Percentiles rank a stretch among this genome's conserved stretches.
Conservation (phyloP, 257 asterid genomes). For the Galeopsis tetrahit region DNA sequence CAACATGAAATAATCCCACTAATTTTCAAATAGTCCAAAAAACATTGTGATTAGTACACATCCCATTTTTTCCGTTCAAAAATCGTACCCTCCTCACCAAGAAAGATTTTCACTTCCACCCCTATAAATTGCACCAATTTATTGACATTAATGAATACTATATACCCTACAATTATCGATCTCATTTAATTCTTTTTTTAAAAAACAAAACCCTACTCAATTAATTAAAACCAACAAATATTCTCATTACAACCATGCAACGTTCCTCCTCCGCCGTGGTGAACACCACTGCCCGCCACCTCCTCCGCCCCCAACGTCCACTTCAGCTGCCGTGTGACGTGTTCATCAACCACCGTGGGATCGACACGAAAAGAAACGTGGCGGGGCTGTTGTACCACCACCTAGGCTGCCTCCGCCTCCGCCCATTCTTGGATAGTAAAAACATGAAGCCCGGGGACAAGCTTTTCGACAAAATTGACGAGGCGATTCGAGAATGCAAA, state of each 20-base stretch:
- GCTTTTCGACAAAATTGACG: constrained; percentile 64
- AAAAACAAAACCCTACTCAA: too few species aligned
- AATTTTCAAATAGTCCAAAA: constrained; percentile 46
- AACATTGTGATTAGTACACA: constrained; percentile 49
- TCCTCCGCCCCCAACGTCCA: constrained; percentile 1
- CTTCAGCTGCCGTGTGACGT: constrained; percentile 51
- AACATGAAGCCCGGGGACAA: constrained; percentile 85
- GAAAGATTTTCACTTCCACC: neutral
- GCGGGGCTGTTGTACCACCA: constrained; percentile 72
- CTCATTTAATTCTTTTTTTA: neutral
- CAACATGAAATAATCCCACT: constrained; percentile 40
- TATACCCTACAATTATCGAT: neutral
- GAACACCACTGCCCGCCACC: constrained; percentile 30
- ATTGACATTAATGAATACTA: neutral
- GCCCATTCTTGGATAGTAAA: constrained; percentile 83
- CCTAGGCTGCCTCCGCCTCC: constrained; percentile 46
- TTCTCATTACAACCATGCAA: constrained; percentile 52
- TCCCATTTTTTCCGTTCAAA: constrained; percentile 39
- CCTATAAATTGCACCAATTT: constrained; percentile 35
- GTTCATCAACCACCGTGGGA: constrained; percentile 83
- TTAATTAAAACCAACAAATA: too few species aligned
- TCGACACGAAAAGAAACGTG: constrained; percentile 77
- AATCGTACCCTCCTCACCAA: constrained; percentile 25
- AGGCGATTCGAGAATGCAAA: constrained; percentile 58
- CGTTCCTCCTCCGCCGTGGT: constrained; percentile 49